A percentile compares a stretch with the other conserved stretches of the same genome.
Conservation (phyloP, 73 alveolate genomes). For the Breviolum minutum region DNA sequence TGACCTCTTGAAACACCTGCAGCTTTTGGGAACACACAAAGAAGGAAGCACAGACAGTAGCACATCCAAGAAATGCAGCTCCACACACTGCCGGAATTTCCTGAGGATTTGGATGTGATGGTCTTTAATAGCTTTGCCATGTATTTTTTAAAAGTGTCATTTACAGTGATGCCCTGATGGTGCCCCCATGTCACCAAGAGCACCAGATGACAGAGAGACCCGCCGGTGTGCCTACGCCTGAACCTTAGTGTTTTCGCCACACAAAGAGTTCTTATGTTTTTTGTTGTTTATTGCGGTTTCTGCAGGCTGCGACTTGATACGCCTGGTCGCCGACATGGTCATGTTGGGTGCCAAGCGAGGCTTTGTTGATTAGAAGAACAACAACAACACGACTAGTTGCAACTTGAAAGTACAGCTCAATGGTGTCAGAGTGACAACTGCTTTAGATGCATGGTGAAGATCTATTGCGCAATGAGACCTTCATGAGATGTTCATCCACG, state of each 20-base stretch:
- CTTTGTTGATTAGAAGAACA: background rate
- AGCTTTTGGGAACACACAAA: too few relatives aligned
- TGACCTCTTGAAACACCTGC: too few relatives aligned
- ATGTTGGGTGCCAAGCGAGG: background rate
- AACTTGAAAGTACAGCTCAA: background rate
- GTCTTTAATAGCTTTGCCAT: background rate
- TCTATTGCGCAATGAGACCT: background rate
- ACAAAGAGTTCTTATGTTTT: background rate
- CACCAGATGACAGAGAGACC: constrained; percentile 1
- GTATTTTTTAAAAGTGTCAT: background rate
- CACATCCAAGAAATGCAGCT: too few relatives aligned
- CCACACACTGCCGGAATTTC: too few relatives aligned
- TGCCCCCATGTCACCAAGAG: background rate
- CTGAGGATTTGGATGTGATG: background rate
- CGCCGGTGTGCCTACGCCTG: constrained; percentile 34
- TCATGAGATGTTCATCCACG: background rate
- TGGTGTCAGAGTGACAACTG: too few relatives aligned
- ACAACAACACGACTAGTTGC: background rate
- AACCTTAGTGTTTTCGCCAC: background rate
- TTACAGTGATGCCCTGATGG: background rate
- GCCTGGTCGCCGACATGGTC: constrained; percentile 48
- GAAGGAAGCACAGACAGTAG: too few relatives aligned
- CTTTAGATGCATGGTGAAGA: background rate
- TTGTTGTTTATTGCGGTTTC: background rate
- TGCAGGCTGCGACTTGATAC: constrained; percentile 19